A percentile compares a stretch with the other conserved stretches of the same genome.
Evolutionary conservation across 1,284 basidiomycete species (phyloP).

Genomic region (Apiotrichum laibachii): DNA sequence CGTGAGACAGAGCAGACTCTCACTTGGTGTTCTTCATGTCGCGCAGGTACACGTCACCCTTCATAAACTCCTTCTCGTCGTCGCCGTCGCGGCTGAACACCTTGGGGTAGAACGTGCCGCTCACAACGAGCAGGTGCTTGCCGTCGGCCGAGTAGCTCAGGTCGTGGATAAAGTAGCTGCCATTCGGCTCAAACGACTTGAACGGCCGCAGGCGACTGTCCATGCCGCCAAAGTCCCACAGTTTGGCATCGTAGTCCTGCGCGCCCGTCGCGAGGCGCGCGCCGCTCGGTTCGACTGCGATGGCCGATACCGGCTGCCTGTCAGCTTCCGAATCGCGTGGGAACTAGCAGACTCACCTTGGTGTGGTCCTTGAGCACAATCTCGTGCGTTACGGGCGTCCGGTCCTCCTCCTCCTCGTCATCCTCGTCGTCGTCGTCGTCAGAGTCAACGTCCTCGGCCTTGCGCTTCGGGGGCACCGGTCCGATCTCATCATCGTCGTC

Average conservation of each 20-base stretch:
- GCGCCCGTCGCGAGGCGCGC: conserved; percentile 86
- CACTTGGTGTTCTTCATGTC: conserved; percentile 97
- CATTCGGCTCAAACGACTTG: conserved; percentile 90
- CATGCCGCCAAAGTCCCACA: conserved; percentile 99
- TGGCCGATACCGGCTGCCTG: conserved; percentile 73
- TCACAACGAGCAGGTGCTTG: conserved; percentile 77
- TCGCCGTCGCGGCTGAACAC: conserved; percentile 86
- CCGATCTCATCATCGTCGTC: conserved; percentile 38
- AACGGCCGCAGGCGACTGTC: conserved; percentile 79
- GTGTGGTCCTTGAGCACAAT: conserved; percentile 86
- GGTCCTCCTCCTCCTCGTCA: conserved; percentile 44
- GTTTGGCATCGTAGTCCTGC: conserved; percentile 93
- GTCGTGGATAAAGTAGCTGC: conserved; percentile 88
- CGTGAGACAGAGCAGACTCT: conserved; percentile 27
- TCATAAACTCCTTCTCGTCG: conserved; percentile 82
- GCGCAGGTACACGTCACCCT: conserved; percentile 96
- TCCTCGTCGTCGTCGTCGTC: conserved; percentile 28
- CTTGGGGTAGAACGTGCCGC: conserved; percentile 82
- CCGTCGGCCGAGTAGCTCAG: conserved; percentile 83
- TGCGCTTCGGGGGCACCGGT: conserved; percentile 40
- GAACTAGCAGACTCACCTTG: conserved; percentile 56
- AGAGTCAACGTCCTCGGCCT: conserved; percentile 25
- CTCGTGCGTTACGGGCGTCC: conserved; percentile 64
- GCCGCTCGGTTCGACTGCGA: conserved; percentile 88
- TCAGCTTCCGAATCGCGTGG: not conserved